Evolutionary conservation across 768 basidiomycete species (phyloP).

Genomic region (Podaxis pistillaris): DNA sequence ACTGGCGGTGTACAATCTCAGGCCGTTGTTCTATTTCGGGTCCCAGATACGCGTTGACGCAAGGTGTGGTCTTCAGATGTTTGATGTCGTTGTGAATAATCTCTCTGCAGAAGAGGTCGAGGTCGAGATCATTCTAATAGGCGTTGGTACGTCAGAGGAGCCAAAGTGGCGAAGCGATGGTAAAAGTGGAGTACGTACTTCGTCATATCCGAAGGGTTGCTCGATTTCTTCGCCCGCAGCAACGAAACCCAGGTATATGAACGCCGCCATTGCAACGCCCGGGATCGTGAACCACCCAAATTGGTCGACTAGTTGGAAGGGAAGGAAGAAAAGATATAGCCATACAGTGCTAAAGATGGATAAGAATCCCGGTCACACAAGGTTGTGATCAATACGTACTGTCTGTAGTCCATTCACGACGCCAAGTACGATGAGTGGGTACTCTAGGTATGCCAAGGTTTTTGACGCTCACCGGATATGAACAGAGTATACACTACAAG

Average conservation of each 20-base stretch:
- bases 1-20: slow-evolving; percentile 5
- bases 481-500: slow-evolving; percentile 54
- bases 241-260: slow-evolving; percentile 76
- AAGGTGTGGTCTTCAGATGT: slow-evolving; percentile 48
- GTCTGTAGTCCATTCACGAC: slow-evolving; percentile 20
- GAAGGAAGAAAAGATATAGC: slow-evolving; percentile 75
- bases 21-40: slow-evolving; percentile 17
- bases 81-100: slow-evolving; percentile 58
- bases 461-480: slow-evolving; percentile 48
- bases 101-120: slow-evolving; percentile 60
- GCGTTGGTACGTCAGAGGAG: background rate
- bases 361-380: background rate
- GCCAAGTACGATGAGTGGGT: background rate
- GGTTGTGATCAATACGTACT: slow-evolving; percentile 25
- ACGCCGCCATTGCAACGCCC: slow-evolving; percentile 62
- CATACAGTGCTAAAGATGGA: slow-evolving; percentile 49
- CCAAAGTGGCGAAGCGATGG: background rate
- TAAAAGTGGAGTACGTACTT: slow-evolving; percentile 31
- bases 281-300: slow-evolving; percentile 67
- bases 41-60: slow-evolving; percentile 46
- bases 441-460: background rate
- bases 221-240: slow-evolving; percentile 72
- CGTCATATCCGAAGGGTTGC: slow-evolving; percentile 70
- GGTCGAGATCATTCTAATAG: slow-evolving; percentile 60
- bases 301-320: slow-evolving; percentile 66